Evolutionary conservation across 1,139 yeast species (phyloP).

Genomic region (Hemisphaericaspora xylofermentans): DNA sequence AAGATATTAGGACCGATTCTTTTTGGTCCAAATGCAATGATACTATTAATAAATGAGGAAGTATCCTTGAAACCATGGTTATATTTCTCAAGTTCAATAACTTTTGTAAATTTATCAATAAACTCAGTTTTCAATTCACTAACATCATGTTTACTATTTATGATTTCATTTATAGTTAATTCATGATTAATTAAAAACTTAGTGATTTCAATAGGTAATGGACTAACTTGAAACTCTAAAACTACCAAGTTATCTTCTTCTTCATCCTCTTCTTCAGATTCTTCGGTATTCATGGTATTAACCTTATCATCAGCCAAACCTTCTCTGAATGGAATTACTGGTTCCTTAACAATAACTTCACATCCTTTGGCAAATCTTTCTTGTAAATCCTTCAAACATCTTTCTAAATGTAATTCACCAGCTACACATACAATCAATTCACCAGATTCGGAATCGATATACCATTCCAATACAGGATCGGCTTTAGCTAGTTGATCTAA

Average conservation of each 20-base stretch:
- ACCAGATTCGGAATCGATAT: conserved; percentile 78
- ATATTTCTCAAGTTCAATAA: conserved; percentile 26
- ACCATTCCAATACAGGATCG: conserved; percentile 90
- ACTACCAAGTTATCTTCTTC: conserved; percentile 42
- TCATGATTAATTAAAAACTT: conserved; percentile 52
- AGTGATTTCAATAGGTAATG: conserved; percentile 55
- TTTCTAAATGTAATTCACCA: conserved; percentile 91
- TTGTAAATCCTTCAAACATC: conserved; percentile 83
- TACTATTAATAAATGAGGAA: conserved; percentile 37
- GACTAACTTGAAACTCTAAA: conserved; percentile 51
- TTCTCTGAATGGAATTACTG: conserved; percentile 93
- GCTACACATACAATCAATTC: conserved; percentile 91
- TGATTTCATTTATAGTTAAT: conserved; percentile 25
- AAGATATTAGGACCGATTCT: conserved; percentile 75
- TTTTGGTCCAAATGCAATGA: conserved; percentile 77
- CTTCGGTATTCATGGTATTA: conserved; percentile 18
- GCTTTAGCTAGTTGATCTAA: conserved; percentile 77
- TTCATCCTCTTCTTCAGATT: conserved; percentile 17
- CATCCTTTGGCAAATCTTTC: conserved; percentile 88
- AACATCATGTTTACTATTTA: conserved; percentile 20
- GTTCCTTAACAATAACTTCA: conserved; percentile 83
- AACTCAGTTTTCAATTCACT: conserved; percentile 22
- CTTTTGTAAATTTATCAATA: conserved; percentile 28
- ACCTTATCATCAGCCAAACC: conserved; percentile 52
- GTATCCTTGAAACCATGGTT: conserved; percentile 19